Conservation (phyloP, 371 early-diverging fungal genomes). For the Scutellospora calospora region DNA sequence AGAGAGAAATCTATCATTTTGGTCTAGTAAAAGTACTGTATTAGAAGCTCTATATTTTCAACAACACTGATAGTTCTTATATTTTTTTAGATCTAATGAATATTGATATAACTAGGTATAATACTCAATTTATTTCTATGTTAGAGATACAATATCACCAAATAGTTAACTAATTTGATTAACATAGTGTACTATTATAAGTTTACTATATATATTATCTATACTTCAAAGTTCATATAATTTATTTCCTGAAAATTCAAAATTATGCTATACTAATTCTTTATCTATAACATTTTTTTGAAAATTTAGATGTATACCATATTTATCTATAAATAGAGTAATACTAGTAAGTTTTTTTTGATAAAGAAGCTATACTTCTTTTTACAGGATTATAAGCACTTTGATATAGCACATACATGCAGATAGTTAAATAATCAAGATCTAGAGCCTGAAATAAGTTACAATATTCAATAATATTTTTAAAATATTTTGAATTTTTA, state of each 20-base stretch:
- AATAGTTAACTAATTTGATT: background rate
- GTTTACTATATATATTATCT: background rate
- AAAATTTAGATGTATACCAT: background rate
- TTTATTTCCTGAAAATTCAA: background rate
- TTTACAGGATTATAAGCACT: background rate
- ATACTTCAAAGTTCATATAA: background rate
- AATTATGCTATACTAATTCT: background rate
- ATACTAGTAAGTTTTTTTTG: background rate
- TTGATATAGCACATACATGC: background rate
- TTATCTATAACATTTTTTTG: background rate
- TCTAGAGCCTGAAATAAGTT: too few relatives aligned
- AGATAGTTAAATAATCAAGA: too few relatives aligned
- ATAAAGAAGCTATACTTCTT: background rate
- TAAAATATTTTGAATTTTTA: too few relatives aligned
- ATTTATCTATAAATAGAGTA: background rate
- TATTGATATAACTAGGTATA: too few relatives aligned
- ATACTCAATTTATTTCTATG: too few relatives aligned
- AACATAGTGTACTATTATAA: background rate
- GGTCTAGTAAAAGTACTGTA: too few relatives aligned
- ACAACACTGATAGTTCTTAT: too few relatives aligned
- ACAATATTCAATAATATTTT: too few relatives aligned
- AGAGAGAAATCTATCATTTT: too few relatives aligned
- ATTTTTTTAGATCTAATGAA: too few relatives aligned
- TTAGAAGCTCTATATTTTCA: too few relatives aligned
- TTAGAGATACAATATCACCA: too few relatives aligned